Evolutionary conservation across 176 grass and related monocot species (phyloP), one percentile per base, ranked within the genome.

Genomic region (Saccharum spontaneum): DNA sequence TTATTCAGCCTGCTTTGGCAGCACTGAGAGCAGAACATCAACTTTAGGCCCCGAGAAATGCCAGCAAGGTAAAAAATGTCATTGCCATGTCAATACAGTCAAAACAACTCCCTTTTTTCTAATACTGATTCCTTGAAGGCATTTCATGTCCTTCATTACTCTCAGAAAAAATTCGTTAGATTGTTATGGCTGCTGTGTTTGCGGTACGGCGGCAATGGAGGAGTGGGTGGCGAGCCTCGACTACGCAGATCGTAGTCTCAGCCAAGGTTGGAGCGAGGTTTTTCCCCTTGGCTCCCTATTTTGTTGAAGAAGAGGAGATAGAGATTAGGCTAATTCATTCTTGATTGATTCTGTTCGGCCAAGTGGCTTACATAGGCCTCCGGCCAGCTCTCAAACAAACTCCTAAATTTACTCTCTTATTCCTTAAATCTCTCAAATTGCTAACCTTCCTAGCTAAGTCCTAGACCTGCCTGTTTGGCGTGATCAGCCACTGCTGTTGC

Each of bases 141-240:
- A 38, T 67, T 78, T n/a, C 11, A 38, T 67, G 69, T 59, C 60
- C 20, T 79, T 79, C 67, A 68, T 65, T 79, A 55, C 63, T 44
- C 33, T 24, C 34, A 36, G 14, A 79, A 52, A 26, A 44, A 52
- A 8, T 31, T 74, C 62, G 8, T 44, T 54, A 80, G 55, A 57
- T 57, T 4, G 15, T 17, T 50, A 50, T 50, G 48, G 48, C 15
- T 50, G 48, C 15, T 50, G 48, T 50, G 48, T 50, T 50, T 50
- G 48, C 10, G 5, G 48, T 50, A 50, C 2, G 5, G 15, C 4
- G 3, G 15, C 4, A 50, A 50, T 50, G 48, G 48, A 41, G 40
- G 8, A 50, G 48, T 50, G 48, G 48, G 48, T 15, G 15, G 15
- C 1, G 5, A 50, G 48, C 15, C 15, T 50, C 15, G 48, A 50